Conservation (phyloP, 176 grass and related monocot genomes). For the Melocanna baccifera region DNA sequence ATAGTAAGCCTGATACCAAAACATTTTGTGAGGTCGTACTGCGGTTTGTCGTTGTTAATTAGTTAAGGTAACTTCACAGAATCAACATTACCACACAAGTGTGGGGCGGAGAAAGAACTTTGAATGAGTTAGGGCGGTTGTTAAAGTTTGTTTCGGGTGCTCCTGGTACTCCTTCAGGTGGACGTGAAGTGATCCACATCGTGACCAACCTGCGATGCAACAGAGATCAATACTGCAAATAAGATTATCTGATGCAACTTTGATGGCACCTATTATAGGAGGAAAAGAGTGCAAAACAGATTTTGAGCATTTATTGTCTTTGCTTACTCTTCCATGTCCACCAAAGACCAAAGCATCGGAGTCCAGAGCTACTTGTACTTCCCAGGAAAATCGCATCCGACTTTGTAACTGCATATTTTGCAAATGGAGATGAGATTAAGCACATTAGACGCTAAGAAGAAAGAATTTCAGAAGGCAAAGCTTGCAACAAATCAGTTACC, state of each 20-base stretch:
- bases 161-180: conserved; percentile 85
- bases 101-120: conserved; percentile 76
- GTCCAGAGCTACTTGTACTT: conserved; percentile 78
- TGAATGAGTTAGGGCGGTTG: conserved; percentile 95
- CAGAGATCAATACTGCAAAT: conserved; percentile 11
- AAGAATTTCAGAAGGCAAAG: neutral
- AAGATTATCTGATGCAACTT: neutral
- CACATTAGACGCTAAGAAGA: neutral
- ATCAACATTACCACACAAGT: conserved; percentile 86
- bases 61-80: conserved; percentile 3
- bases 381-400: conserved; percentile 87
- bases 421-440: conserved; percentile 10
- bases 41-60: neutral
- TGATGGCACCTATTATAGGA: neutral
- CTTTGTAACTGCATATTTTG: conserved; percentile 69
- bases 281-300: neutral
- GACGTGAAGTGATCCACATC: conserved; percentile 81
- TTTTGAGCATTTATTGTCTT: neutral
- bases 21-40: conserved; percentile 17
- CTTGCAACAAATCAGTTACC: conserved; percentile 49
- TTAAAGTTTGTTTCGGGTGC: conserved; percentile 91
- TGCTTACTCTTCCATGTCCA: conserved; percentile 88
- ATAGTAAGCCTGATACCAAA: conserved; percentile 52
- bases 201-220: conserved; percentile 60
- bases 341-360: conserved; percentile 86